phyloP scores from a whole-genome alignment of 345 rosid species.

The Citrus hindsii region DNA sequence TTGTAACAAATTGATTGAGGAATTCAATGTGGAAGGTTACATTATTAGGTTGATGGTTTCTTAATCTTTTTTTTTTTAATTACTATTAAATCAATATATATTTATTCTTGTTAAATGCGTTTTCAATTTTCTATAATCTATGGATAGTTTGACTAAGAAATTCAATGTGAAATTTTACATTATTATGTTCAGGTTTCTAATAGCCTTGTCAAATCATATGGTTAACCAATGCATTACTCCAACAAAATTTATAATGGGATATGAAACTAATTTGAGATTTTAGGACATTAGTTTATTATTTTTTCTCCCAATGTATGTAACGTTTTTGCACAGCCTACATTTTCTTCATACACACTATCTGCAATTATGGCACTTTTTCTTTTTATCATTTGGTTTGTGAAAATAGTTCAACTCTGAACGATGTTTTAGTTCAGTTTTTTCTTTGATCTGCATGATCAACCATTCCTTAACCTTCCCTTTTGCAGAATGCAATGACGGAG shows the following conservation, averaged over 20 bases:
- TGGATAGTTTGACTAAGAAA: not conserved
- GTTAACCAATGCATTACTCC: not conserved
- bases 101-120: not conserved
- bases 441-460: slow-evolving; percentile 4
- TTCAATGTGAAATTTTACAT: not conserved
- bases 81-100: not conserved
- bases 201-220: not conserved
- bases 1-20: not conserved
- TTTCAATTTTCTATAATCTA: not conserved
- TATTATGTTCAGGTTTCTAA: not conserved
- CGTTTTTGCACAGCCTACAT: not conserved
- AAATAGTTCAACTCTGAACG: not conserved
- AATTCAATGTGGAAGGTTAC: not conserved
- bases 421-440: not conserved
- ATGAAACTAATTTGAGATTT: not conserved
- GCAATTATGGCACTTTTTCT: not conserved
- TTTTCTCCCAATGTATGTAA: not conserved
- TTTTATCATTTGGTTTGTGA: not conserved
- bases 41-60: not conserved
- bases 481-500: slow-evolving; percentile 58
- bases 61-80: not conserved
- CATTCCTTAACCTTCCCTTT: slow-evolving; percentile 12
- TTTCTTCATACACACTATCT: not conserved
- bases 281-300: too few species aligned
- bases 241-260: not conserved